Evolutionary conservation across 345 rosid species (phyloP), one percentile per base, ranked within the genome.

Genomic region (Eucalyptus sideroxylon): DNA sequence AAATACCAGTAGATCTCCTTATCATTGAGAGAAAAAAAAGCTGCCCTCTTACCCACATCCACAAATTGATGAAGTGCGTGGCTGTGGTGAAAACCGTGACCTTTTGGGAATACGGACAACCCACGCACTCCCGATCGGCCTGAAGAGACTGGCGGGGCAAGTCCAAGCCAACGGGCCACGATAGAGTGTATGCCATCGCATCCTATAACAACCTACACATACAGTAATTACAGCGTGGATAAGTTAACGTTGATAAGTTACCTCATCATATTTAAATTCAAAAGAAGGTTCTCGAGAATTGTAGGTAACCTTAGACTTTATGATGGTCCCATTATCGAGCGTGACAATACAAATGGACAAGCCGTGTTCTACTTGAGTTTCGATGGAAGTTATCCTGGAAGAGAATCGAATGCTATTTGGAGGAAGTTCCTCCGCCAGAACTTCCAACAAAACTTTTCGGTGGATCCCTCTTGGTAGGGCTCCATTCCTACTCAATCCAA

Each of bases 111-210:
- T 19, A 88, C 55, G 4, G 94, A 49, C 69, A 94, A 34, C 10
- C 95, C 94, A 13, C 92, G 92, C 7, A 90, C 91, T 1, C 89
- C 93, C 5, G 89, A 87, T 89, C 94, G 89, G 6, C 96, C 94
- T 2, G 94, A 89, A 72, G 89, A 55, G 15, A 91, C 85, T 6
- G 92, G 91, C 17, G 34, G 77, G 6, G 91, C 16, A 2, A 94
- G 93, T 34, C 94, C 95, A 21, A 94, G 53, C 94, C 91, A 91
- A 2, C 60, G 47, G 21, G 93, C 94, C 51, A 93, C 93, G 34
- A 55, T 51, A 6, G 92, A 93, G 81, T 91, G 90, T 51, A 91
- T 89, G 85, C 96, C 94, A 50, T 93, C 95, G 11, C 95, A 94
- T 30, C 95, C 96, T 80, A 94, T 91, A 86, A 94, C 59, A 37